phyloP scores from a whole-genome alignment of 306 rosid genomes.

The Malus domestica region DNA sequence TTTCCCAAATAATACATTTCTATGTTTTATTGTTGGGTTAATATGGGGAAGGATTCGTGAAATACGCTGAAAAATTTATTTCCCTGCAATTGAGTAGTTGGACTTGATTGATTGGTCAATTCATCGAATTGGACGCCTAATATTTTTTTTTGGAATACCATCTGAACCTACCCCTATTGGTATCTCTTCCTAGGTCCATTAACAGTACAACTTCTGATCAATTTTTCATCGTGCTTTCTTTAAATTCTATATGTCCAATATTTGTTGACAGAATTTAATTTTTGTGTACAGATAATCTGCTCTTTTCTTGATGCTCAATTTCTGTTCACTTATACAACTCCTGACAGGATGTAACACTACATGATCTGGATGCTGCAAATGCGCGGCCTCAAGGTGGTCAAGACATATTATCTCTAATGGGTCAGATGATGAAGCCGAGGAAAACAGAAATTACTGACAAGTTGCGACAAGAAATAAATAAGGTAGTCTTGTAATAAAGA shows the following conservation, averaged over 20 bases:
- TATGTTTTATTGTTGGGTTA: background rate
- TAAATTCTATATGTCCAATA: background rate
- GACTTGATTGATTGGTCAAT: background rate
- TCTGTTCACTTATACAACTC: background rate
- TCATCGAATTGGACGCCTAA: background rate
- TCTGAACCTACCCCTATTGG: background rate
- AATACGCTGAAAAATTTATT: background rate
- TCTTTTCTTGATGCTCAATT: constrained; percentile 4
- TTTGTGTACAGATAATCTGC: background rate
- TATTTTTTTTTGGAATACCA: background rate
- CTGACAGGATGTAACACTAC: constrained; percentile 81
- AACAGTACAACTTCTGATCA: background rate
- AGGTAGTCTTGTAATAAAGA: constrained; percentile 41
- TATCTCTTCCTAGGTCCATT: background rate
- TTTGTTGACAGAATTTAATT: background rate
- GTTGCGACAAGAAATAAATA: constrained; percentile 81
- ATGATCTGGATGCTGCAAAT: constrained; percentile 82
- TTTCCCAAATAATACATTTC: background rate
- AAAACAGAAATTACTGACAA: constrained; percentile 93
- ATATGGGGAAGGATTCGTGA: background rate
- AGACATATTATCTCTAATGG: constrained; percentile 91
- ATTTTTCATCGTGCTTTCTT: background rate
- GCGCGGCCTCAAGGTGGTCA: constrained; percentile 98
- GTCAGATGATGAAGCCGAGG: constrained; percentile 99
- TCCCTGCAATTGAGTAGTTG: background rate